Conservation (phyloP, 2,329 filamentous ascomycete genomes). For the Colletotrichum echinochloae region DNA sequence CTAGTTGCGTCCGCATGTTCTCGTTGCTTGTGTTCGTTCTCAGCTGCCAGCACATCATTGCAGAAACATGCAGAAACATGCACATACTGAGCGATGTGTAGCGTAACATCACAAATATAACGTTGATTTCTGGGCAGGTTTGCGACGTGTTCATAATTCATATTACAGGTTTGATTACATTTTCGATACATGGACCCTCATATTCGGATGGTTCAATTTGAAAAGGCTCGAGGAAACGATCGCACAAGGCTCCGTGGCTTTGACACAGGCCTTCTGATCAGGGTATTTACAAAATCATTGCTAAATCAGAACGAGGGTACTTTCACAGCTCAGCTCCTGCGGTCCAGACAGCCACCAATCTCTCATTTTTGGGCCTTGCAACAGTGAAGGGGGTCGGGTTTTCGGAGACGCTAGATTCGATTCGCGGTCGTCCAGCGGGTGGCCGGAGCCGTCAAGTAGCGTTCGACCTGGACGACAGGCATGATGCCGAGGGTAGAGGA, state of each 20-base stretch:
- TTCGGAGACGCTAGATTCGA: neutral
- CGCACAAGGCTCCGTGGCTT: neutral
- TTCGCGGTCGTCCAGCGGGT: conserved; percentile 32
- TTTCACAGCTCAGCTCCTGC: too few relatives aligned
- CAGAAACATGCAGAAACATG: too few relatives aligned
- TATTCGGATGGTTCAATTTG: neutral
- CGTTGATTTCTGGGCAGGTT: neutral
- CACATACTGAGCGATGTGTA: neutral
- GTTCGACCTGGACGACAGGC: conserved; percentile 33
- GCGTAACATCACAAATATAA: neutral
- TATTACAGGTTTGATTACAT: neutral
- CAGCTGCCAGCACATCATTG: neutral
- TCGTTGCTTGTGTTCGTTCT: neutral
- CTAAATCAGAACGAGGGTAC: neutral
- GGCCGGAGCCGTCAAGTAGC: conserved; percentile 27
- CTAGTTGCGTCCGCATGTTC: neutral
- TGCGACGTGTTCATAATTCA: neutral
- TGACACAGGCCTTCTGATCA: too few relatives aligned
- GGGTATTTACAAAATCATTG: neutral
- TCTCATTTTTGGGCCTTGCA: too few relatives aligned
- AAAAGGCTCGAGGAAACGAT: neutral
- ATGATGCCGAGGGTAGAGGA: conserved; percentile 29
- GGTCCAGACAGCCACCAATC: neutral
- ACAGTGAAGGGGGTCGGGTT: too few relatives aligned
- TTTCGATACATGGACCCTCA: neutral